Evolutionary conservation across 2,329 filamentous ascomycete species (phyloP), one percentile per base, ranked within the genome.

Genomic region (Venturia pyrina): DNA sequence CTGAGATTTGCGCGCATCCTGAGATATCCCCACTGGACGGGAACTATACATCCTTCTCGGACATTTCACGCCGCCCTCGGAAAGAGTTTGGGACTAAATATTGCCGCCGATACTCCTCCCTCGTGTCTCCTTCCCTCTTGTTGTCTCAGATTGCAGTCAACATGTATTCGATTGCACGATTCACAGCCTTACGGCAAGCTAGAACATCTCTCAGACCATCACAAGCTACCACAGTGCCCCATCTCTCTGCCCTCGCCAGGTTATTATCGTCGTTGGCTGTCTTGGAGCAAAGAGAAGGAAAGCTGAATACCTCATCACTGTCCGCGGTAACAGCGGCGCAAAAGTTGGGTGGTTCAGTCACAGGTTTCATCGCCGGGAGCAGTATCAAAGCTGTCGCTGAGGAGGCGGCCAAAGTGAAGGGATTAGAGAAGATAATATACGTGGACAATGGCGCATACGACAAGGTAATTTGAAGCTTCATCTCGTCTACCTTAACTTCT

Each of bases 401-500:
- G 66, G 87, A 96, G 78, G 92, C 90, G 32, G 89, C 92, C 69
- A 96, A 96, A 79, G 88, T 96, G 48, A 87, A 91, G 70, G 95
- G 95, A 37, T 79, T 99, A 50, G 91, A 96, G 72, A 98, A 97
- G 82, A 86, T 99, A 68, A 85, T 99, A 71, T 87, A 86, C 53
- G 88, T 98, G 24, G 90, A 97, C 69, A 98, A 91, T 78, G 86
- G 81, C 65, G 89, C 91, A 63, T 99, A 99, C 74, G 93, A 98
- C 73, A 96, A 93, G 86, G 91, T 93, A 72, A 67, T 70, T 8
- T 43, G 28, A 6, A 5, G 19, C n/a, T 8, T 0, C n/a, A 15
- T 13, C 28, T n/a, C 3, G 28, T 56, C 5, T 56, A 28, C 2
- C 28, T 28, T 28, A 28, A 2, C 28, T 59, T 11, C 32, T 53